Evolutionary conservation across 257 asterid species (phyloP), one percentile per base, ranked within the genome.

Genomic region (Nicotiana undulata): DNA sequence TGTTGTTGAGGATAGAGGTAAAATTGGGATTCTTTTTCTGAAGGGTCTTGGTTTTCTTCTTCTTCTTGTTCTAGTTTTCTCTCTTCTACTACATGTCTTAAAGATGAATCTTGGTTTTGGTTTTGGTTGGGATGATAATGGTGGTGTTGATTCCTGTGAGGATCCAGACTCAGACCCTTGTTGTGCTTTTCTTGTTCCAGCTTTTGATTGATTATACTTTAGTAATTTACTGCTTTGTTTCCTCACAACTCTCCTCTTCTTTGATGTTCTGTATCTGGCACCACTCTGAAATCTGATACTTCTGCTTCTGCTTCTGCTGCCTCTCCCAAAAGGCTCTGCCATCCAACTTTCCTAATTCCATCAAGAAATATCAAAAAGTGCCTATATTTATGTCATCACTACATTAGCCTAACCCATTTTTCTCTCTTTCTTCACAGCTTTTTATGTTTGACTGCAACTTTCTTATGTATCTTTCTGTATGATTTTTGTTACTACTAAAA

Each of bases 111-210:
- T 44, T 61, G 77, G 67, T 68, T 63, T 55, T 64, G 91, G 52
- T 70, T 81, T 37, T 79, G 92, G 63, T 80, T 61, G n/a, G 29
- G 88, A 17, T 82, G 84, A 53, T 49, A 89, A 67, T 82, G 81
- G 15, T 52, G 91, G 52, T 81, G 90, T 29, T 75, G 89, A 79
- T 89, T 88, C 90, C 86, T 89, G 70, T 86, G 96, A 87, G 98
- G 91, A 93, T 95, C 99, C 99, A 95, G 98, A 89, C 83, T 93
- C 97, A 84, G 91, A 87, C 89, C 89, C 89, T 86, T 84, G 78
- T 82, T 59, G 65, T 67, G 66, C 68, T 77, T 77, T 12, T 85
- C 90, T 76, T 82, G 85, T 85, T 93, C 97, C 98, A 93, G 98
- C 91, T 90, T 92, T 88, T 86, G 84, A 85, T 78, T 80, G 83